These are phyloP conservation scores for Barnettozyma pratensis DNA, from an alignment of 805 yeast genomes.

Conservation along the genomic window DNA sequence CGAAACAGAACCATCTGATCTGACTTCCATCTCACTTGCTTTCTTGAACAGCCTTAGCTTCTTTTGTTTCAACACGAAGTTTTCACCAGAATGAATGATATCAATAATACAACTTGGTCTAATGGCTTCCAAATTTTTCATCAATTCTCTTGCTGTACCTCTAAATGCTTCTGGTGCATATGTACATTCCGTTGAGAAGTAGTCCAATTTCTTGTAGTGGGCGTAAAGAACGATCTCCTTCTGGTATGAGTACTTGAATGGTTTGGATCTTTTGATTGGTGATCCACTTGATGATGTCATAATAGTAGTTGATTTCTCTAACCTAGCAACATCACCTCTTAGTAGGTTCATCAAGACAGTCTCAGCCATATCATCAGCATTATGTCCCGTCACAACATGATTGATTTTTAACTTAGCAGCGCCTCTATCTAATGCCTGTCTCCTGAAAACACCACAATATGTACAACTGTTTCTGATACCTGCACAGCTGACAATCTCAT, in stretches of 20 bases:
- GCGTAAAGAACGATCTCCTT: slow-evolving; percentile 97
- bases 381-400: slow-evolving; percentile 97
- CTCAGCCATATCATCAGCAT: slow-evolving; percentile 99
- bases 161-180: slow-evolving; percentile 98
- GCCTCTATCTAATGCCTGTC: slow-evolving; percentile 96
- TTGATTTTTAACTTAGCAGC: slow-evolving; percentile 78
- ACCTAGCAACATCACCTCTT: slow-evolving; percentile 93
- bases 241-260: slow-evolving; percentile 92
- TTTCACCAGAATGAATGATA: slow-evolving; percentile 91
- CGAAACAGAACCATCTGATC: slow-evolving; percentile 58
- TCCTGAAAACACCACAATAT: slow-evolving; percentile 93
- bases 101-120: slow-evolving; percentile 93
- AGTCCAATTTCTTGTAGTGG: slow-evolving; percentile 90
- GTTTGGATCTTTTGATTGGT: slow-evolving; percentile 90
- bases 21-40: slow-evolving; percentile 42
- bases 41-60: slow-evolving; percentile 34
- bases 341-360: slow-evolving; percentile 92
- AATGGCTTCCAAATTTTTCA: slow-evolving; percentile 84
- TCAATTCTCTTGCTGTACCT: slow-evolving; percentile 91
- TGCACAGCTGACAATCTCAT: slow-evolving; percentile 90
- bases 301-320: slow-evolving; percentile 83
- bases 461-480: slow-evolving; percentile 95
- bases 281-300: slow-evolving; percentile 80
- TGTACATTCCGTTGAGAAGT: slow-evolving; percentile 95
- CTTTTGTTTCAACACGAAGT: slow-evolving; percentile 58